Conservation (phyloP, 306 rosid species). For the Malus fusca region DNA sequence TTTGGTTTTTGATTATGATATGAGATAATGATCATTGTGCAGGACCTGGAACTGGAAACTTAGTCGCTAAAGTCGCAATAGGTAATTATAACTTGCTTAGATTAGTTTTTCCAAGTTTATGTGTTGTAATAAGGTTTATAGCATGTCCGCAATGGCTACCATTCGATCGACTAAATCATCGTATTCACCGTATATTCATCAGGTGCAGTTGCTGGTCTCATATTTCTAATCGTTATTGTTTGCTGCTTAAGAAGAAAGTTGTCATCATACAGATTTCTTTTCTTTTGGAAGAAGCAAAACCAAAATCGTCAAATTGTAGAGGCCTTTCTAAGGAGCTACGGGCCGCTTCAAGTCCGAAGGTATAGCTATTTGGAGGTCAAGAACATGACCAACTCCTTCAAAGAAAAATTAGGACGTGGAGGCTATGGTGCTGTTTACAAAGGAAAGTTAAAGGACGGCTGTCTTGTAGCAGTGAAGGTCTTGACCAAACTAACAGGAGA, state of each 20-base stretch:
- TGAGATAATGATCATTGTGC: too few species aligned
- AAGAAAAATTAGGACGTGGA: conserved; percentile 30
- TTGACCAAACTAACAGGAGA: conserved; percentile 20
- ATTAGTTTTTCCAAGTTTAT: too few species aligned
- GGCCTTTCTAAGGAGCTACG: conserved; percentile 7
- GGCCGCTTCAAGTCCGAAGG: conserved; percentile 16
- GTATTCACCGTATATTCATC: background rate
- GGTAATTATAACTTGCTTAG: too few species aligned
- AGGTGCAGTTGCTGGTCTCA: background rate
- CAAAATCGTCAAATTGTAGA: conserved; percentile 1
- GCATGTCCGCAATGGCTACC: too few species aligned
- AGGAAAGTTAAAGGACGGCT: conserved; percentile 18
- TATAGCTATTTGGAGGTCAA: conserved; percentile 19
- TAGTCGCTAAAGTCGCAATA: too few species aligned
- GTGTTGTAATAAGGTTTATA: too few species aligned
- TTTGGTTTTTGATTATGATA: too few species aligned
- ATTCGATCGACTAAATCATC: too few species aligned
- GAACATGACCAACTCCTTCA: conserved; percentile 26
- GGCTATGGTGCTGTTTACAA: conserved; percentile 34
- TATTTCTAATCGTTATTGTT: background rate
- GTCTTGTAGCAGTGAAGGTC: conserved; percentile 30
- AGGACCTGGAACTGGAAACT: too few species aligned
- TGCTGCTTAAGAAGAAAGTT: conserved; percentile 1
- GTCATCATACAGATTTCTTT: background rate
- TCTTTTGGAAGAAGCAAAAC: background rate